A percentile compares a stretch with the other conserved stretches of the same genome.
Evolutionary conservation across 768 basidiomycete genomes (phyloP).

Genomic region (Boletales sp.): DNA sequence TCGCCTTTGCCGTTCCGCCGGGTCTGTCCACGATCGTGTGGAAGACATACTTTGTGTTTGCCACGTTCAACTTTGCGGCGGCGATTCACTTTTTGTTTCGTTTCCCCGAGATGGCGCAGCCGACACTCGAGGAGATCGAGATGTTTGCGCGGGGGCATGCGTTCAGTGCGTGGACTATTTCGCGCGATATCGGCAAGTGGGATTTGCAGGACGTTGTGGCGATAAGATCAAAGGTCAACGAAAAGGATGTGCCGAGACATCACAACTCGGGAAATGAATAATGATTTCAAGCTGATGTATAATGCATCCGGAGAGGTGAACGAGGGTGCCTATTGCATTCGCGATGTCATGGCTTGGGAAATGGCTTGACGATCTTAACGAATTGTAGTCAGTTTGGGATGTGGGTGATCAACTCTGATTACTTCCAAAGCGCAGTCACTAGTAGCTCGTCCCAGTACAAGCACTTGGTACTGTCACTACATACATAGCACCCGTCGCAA

Average conservation of each 20-base stretch:
- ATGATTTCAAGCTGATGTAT: too few species aligned
- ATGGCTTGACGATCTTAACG: too few species aligned
- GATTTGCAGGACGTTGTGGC: conserved; percentile 48
- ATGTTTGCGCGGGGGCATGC: conserved; percentile 67
- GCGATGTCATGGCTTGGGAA: too few species aligned
- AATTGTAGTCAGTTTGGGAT: too few species aligned
- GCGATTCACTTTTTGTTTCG: conserved; percentile 73
- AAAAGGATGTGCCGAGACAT: not conserved
- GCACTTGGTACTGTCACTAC: too few species aligned
- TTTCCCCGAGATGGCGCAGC: conserved; percentile 74
- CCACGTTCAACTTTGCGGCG: conserved; percentile 70
- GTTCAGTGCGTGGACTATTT: conserved; percentile 71
- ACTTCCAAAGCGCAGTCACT: too few species aligned
- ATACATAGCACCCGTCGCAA: too few species aligned
- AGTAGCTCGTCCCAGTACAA: too few species aligned
- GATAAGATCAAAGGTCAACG: conserved; percentile 9
- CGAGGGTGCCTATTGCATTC: too few species aligned
- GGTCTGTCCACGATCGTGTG: conserved; percentile 63
- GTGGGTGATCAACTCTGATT: too few species aligned
- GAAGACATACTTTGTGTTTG: conserved; percentile 79
- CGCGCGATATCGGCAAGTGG: conserved; percentile 59
- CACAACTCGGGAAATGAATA: too few species aligned
- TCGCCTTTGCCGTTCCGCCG: conserved; percentile 75
- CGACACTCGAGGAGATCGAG: conserved; percentile 76
- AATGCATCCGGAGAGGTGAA: too few species aligned